A percentile compares a stretch with the other conserved stretches of the same genome.
These are phyloP conservation scores for Medicago ruthenica DNA, from an alignment of 306 rosid genomes.

Conservation along the genomic window DNA sequence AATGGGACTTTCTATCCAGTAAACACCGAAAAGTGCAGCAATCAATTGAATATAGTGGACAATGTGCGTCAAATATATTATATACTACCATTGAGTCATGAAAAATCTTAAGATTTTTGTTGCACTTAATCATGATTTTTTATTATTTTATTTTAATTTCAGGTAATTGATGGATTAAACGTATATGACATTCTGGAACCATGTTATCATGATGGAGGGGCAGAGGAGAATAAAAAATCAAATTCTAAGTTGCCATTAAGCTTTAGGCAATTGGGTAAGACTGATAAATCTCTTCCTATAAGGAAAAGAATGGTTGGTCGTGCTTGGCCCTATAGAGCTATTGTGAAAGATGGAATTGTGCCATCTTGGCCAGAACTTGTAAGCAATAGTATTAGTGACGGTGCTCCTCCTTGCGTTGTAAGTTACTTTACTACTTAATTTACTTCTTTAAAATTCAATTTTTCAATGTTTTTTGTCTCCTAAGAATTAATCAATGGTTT, in stretches of 20 bases:
- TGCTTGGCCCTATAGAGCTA: conserved; percentile 81
- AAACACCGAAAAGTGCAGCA: too few species aligned
- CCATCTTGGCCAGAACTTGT: conserved; percentile 78
- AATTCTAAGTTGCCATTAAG: conserved; percentile 63
- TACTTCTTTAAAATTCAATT: background rate
- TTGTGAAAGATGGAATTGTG: conserved; percentile 68
- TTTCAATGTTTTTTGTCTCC: too few species aligned
- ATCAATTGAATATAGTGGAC: too few species aligned
- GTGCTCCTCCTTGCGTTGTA: conserved; percentile 52
- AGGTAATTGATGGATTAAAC: conserved; percentile 63
- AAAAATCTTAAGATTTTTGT: background rate
- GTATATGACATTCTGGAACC: conserved; percentile 83
- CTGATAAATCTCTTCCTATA: conserved; percentile 73
- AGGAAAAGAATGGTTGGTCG: conserved; percentile 85
- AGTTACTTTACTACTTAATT: conserved; percentile 38
- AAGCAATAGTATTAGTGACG: background rate
- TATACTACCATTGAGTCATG: too few species aligned
- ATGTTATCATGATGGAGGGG: conserved; percentile 65
- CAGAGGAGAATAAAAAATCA: conserved; percentile 36
- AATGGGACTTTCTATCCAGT: too few species aligned
- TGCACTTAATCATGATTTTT: background rate
- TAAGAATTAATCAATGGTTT: too few species aligned
- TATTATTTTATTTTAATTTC: conserved; percentile 30
- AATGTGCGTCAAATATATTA: too few species aligned
- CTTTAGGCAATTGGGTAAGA: conserved; percentile 70